These are phyloP conservation scores for Pneumocystis canis DNA, from an alignment of 1,139 yeast genomes.

Conservation along the genomic window DNA sequence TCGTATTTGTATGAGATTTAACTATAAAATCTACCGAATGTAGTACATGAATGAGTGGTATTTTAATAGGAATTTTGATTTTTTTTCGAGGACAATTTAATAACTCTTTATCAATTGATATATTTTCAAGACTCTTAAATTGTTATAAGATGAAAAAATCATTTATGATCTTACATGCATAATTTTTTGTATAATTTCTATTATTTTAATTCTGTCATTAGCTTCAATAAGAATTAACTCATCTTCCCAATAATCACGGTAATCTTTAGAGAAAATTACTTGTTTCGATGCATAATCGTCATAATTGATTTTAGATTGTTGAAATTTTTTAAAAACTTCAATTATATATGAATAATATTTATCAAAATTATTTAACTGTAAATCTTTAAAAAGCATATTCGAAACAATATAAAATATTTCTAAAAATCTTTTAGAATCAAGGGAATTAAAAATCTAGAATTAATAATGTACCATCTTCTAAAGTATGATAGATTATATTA, in stretches of 20 bases:
- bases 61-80: background rate
- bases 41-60: background rate
- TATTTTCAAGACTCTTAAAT: background rate
- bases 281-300: background rate
- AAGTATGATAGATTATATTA: background rate
- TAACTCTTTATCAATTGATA: background rate
- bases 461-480: background rate
- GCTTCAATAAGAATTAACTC: background rate
- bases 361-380: background rate
- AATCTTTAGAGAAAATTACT: background rate
- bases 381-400: background rate
- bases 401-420: background rate
- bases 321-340: background rate
- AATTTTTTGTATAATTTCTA: background rate
- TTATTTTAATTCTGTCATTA: background rate
- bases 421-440: background rate
- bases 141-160: background rate
- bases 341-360: background rate
- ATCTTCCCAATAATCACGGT: background rate
- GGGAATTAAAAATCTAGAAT: background rate
- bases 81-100: background rate
- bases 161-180: background rate
- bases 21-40: background rate
- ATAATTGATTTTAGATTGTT: background rate
- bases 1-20: background rate